A percentile compares a stretch with the other conserved stretches of the same genome.
Evolutionary conservation across 306 rosid species (phyloP).

Genomic region (Begonia fuchsioides): DNA sequence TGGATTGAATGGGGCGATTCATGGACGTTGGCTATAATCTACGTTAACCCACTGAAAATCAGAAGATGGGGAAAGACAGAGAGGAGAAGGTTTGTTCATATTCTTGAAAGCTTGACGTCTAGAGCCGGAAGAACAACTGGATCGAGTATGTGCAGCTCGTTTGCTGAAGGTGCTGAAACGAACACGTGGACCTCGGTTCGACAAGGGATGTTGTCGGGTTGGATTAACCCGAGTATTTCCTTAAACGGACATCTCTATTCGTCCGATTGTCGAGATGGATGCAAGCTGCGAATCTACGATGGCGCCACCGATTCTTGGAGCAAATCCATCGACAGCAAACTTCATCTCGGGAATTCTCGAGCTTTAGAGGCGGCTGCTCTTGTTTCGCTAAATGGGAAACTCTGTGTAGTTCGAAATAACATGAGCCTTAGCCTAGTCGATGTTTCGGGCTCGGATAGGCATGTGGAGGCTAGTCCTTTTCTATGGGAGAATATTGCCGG

Average conservation of each 20-base stretch:
- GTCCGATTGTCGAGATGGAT: conserved; percentile 85
- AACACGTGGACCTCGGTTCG: conserved; percentile 75
- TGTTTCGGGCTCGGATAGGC: conserved; percentile 49
- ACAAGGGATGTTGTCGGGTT: conserved; percentile 76
- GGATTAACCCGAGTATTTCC: conserved; percentile 96
- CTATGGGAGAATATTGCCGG: conserved; percentile 97
- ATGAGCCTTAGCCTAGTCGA: conserved; percentile 97
- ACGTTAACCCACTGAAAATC: too few species aligned
- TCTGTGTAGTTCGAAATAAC: conserved; percentile 90
- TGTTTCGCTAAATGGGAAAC: conserved; percentile 87
- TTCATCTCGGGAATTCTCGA: conserved; percentile 82
- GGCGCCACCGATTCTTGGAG: conserved; percentile 72
- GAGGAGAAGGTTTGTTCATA: too few species aligned
- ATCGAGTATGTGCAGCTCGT: too few species aligned
- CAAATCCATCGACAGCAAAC: conserved; percentile 88
- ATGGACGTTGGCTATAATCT: too few species aligned
- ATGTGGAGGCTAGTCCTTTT: conserved; percentile 66
- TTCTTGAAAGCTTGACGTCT: too few species aligned
- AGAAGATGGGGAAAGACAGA: too few species aligned
- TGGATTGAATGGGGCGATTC: too few species aligned
- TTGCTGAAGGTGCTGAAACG: too few species aligned
- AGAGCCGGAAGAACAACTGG: too few species aligned
- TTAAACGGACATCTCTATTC: conserved; percentile 79
- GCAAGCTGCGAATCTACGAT: conserved; percentile 87
- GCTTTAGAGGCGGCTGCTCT: conserved; percentile 95